A percentile compares a stretch with the other conserved stretches of the same genome.
Evolutionary conservation across 345 rosid genomes (phyloP).

Genomic region (Geranium brycei): DNA sequence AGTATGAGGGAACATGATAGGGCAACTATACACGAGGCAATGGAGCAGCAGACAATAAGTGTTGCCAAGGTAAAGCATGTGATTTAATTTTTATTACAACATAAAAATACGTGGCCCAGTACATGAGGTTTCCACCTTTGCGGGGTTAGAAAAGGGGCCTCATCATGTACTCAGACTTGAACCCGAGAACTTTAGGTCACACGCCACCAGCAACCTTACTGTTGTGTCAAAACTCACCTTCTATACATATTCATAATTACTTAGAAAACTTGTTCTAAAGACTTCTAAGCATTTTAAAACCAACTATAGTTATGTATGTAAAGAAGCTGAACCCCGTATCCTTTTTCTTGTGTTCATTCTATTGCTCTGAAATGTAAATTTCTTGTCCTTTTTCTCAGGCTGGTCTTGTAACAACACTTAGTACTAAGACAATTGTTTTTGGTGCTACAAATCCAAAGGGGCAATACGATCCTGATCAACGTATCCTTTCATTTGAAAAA

Average conservation of each 20-base stretch:
- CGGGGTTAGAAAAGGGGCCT: no score
- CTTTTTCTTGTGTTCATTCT: not conserved
- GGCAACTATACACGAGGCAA: conserved; percentile 96
- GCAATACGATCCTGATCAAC: conserved; percentile 84
- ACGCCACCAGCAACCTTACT: no score
- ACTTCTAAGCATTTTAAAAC: no score
- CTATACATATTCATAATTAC: no score
- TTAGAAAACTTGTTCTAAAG: not conserved
- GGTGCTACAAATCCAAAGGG: conserved; percentile 99
- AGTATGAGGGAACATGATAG: conserved; percentile 98
- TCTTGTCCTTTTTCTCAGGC: conserved; percentile 39
- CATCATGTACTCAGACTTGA: no score
- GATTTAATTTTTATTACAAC: not conserved
- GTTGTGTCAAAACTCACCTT: no score
- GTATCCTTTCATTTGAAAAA: conserved; percentile 36
- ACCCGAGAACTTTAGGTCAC: no score
- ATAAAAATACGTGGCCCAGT: not conserved
- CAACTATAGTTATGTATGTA: not conserved
- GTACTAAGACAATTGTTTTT: conserved; percentile 77
- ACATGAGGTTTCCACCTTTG: not conserved
- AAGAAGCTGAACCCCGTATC: not conserved
- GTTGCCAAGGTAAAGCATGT: conserved; percentile 64
- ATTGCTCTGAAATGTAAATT: not conserved
- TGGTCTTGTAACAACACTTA: conserved; percentile 87
- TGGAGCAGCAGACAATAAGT: conserved; percentile 99